Base-by-base conservation (phyloP, 345 rosid species). In the Sisymbrium irio region DNA sequence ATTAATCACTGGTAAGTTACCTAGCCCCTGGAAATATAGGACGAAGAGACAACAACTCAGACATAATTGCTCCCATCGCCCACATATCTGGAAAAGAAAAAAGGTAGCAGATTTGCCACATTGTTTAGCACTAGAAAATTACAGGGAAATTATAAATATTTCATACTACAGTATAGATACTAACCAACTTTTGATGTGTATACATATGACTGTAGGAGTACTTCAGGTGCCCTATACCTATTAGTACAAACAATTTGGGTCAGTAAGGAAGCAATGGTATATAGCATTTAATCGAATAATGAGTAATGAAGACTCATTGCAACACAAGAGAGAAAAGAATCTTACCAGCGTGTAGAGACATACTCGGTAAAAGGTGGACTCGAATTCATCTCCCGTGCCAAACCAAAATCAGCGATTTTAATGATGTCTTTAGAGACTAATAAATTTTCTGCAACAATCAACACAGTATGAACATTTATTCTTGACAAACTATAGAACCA, bases 191-290 rank as follows among this genome's bases (percentile, higher is more conserved):
- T 88, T 33, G 92, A 85, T 54, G 81, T 74, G 78, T 95, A 95
- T 3, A 80, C 20, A 72, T 80, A 82, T 27, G 99, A 86, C 76
- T 95, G 99, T 69, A 95, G 94, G 78, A 95, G 83, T 71, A 92
- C 96, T 80, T 95, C 99, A 53, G 99, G 99, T n/a, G 99, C 99
- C 49, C 99, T 84, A 72, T 95, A 95, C 99, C 99, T 95, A 77
- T 20, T 41, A 71, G 37, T 72, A 65, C 36, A 53, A 50, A 72
- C 41, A 47, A 11, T 30, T 4, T 18, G 37, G 27, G 35, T 71
- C 62, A 57, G 58, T 65, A 58, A 33, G 3, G 67, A 5, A 71
- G 33, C 32, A 50, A 8, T 45, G 25, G 28, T 2, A 8, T 2
- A 8, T 41, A 50, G 28, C 57, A 63, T 64, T 18, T 13, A 25